Conservation (phyloP, 202 grass and related monocot genomes). For the Zizania palustris region DNA sequence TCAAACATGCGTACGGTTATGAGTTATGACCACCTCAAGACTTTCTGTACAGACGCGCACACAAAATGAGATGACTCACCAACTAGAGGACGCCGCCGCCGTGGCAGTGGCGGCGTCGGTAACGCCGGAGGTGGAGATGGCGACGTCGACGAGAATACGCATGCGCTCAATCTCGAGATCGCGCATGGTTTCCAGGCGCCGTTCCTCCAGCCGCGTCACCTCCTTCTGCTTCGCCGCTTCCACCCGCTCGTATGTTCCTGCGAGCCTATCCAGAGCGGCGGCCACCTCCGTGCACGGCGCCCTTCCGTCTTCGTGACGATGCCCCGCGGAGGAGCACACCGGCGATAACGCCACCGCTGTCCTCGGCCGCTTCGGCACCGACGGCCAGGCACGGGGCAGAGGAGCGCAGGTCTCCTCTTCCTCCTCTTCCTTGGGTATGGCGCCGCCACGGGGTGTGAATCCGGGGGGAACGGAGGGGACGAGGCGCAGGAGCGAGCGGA, state of each 20-base stretch:
- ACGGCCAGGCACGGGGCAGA: constrained; percentile 47
- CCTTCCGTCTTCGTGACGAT: constrained; percentile 27
- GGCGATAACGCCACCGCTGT: constrained; percentile 47
- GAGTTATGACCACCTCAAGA: neutral
- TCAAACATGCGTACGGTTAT: neutral
- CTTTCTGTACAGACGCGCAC: neutral
- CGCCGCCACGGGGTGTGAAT: neutral
- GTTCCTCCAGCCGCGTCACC: constrained; percentile 57
- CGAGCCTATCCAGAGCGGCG: constrained; percentile 54
- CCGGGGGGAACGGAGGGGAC: constrained; percentile 33
- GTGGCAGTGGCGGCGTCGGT: neutral
- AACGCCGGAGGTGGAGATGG: constrained; percentile 33
- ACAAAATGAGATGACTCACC: constrained; percentile 27
- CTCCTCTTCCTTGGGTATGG: neutral
- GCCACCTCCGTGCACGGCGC: constrained; percentile 46
- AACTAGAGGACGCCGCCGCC: constrained; percentile 39
- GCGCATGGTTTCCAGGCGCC: constrained; percentile 55
- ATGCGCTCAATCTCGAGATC: constrained; percentile 60
- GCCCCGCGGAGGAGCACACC: constrained; percentile 27
- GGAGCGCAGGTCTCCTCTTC: neutral
- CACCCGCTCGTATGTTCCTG: constrained; percentile 64
- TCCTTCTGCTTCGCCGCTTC: constrained; percentile 62
- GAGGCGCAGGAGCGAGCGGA: constrained; percentile 44
- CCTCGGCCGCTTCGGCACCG: constrained; percentile 55
- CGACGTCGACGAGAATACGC: constrained; percentile 56